A percentile compares a stretch with the other conserved stretches of the same genome.
Evolutionary conservation across 208 protist genomes (phyloP).

Genomic region (Leishmania turanica): DNA sequence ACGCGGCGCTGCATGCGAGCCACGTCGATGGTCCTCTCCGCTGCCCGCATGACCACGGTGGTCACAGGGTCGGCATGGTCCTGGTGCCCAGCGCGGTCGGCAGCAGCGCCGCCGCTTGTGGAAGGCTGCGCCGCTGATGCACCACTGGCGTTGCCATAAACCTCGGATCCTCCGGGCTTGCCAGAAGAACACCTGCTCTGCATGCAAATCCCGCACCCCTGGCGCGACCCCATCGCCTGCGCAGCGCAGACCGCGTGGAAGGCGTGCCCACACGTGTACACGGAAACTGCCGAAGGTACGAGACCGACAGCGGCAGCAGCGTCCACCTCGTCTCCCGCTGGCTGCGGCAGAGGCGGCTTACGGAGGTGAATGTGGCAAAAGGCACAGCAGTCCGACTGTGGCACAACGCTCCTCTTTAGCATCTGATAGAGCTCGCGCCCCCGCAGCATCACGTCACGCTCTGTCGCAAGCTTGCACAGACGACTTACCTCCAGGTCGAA

Average conservation of each 20-base stretch:
- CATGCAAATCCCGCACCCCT: constrained; percentile 20
- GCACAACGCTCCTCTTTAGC: constrained; percentile 55
- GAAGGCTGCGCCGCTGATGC: background rate
- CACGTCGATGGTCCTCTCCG: constrained; percentile 7
- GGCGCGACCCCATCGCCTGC: constrained; percentile 6
- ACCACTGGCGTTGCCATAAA: background rate
- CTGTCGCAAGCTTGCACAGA: constrained; percentile 48
- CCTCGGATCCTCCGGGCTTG: background rate
- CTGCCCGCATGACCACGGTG: background rate
- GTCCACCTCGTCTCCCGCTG: background rate
- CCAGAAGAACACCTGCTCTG: constrained; percentile 10
- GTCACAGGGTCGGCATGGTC: background rate
- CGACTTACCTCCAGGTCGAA: constrained; percentile 63
- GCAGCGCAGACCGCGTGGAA: constrained; percentile 65
- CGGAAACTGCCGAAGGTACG: constrained; percentile 34
- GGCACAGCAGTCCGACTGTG: constrained; percentile 57
- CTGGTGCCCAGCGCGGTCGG: background rate
- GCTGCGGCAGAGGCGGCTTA: constrained; percentile 2
- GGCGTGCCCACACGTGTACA: constrained; percentile 79
- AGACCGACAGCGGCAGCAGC: background rate
- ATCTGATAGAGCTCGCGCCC: constrained; percentile 38
- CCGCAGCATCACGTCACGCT: constrained; percentile 55
- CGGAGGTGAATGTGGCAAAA: constrained; percentile 49
- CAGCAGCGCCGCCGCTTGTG: background rate
- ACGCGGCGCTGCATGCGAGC: constrained; percentile 34